Evolutionary conservation across 1,139 yeast species (phyloP).

Genomic region (Pichia sp.): DNA sequence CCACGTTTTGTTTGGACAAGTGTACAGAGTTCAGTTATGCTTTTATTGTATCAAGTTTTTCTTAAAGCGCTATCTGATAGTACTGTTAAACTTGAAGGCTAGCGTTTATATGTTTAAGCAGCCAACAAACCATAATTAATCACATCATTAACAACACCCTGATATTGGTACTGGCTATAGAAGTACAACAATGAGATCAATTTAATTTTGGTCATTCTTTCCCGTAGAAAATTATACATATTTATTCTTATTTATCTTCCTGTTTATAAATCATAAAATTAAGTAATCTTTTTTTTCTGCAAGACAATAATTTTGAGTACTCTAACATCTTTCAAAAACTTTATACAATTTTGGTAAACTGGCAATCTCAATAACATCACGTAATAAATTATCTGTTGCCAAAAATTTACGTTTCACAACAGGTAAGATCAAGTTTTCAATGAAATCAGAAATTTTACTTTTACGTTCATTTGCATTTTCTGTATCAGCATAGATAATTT

Average conservation of each 20-base stretch:
- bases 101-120: not conserved
- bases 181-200: not conserved
- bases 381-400: conserved; percentile 49
- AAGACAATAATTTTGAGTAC: not conserved
- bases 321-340: conserved; percentile 84
- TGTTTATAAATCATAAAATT: not conserved
- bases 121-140: not conserved
- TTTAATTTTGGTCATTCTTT: not conserved
- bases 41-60: conserved; percentile 69
- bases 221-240: not conserved
- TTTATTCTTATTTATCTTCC: not conserved
- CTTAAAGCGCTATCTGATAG: conserved; percentile 34
- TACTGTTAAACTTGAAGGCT: conserved; percentile 15
- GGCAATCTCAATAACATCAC: conserved; percentile 75
- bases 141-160: not conserved
- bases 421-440: conserved; percentile 65
- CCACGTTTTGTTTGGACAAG: conserved; percentile 97
- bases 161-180: not conserved
- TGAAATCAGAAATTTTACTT: conserved; percentile 26
- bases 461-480: conserved; percentile 22
- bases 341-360: conserved; percentile 84
- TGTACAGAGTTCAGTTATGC: conserved; percentile 90
- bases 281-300: not conserved
- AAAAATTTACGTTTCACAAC: conserved; percentile 54
- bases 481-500: conserved; percentile 34